A percentile compares a stretch with the other conserved stretches of the same genome.
Evolutionary conservation across 2,329 filamentous ascomycete species (phyloP).

Genomic region (Cryphonectria parasitica): DNA sequence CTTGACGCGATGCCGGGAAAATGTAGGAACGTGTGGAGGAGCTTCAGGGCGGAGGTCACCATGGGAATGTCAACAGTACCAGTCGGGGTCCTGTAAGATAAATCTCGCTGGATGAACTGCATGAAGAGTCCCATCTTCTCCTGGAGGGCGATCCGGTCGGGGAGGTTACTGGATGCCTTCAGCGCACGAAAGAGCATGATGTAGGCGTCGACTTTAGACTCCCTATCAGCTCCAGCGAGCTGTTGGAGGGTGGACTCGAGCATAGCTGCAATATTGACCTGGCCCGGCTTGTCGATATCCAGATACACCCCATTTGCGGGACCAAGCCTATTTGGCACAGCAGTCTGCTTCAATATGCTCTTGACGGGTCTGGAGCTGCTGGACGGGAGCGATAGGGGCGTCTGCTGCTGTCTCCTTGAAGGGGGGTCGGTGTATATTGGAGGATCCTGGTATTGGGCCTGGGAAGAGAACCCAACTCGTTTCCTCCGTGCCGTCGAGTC

Average conservation of each 20-base stretch:
- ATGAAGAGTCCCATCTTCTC: slow-evolving; percentile 77
- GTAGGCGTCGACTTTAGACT: slow-evolving; percentile 83
- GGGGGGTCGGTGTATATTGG: slow-evolving; percentile 48
- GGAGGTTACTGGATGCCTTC: slow-evolving; percentile 80
- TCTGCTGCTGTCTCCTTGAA: slow-evolving; percentile 45
- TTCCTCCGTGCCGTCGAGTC: slow-evolving; percentile 53
- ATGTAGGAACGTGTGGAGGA: slow-evolving; percentile 78
- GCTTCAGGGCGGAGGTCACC: slow-evolving; percentile 74
- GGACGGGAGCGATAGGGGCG: slow-evolving; percentile 44
- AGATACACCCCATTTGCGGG: slow-evolving; percentile 49
- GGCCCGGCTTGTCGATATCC: slow-evolving; percentile 38
- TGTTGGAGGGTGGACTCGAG: slow-evolving; percentile 83
- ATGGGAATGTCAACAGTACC: slow-evolving; percentile 69
- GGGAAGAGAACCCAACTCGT: slow-evolving; percentile 60
- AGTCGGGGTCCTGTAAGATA: slow-evolving; percentile 63
- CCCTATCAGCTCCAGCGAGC: slow-evolving; percentile 73
- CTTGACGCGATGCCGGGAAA: slow-evolving; percentile 71
- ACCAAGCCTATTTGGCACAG: slow-evolving; percentile 51
- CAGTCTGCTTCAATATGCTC: slow-evolving; percentile 77
- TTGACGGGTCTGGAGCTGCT: slow-evolving; percentile 54
- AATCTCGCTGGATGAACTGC: slow-evolving; percentile 83
- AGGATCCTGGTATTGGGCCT: slow-evolving; percentile 61
- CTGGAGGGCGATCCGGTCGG: slow-evolving; percentile 72
- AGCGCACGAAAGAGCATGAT: slow-evolving; percentile 75
- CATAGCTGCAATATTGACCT: slow-evolving; percentile 73